Conservation (phyloP, 2,329 filamentous ascomycete genomes). For the Juglanconis sp. region DNA sequence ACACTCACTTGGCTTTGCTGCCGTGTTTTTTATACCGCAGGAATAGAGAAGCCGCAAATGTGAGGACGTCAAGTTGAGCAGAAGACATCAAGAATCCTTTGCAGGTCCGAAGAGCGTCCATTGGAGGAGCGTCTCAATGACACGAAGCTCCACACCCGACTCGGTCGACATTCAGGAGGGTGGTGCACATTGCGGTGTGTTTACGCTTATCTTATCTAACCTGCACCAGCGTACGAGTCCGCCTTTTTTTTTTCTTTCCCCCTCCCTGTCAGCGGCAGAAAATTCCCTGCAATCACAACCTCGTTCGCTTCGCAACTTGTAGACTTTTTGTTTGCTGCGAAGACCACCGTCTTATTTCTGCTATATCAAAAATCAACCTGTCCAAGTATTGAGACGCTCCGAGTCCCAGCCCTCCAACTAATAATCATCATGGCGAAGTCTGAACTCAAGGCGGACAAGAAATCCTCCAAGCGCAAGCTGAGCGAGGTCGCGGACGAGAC, state of each 20-base stretch:
- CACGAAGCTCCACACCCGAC: too few species aligned
- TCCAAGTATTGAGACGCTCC: too few species aligned
- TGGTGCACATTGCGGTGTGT: background rate
- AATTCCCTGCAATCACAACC: background rate
- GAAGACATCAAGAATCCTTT: too few species aligned
- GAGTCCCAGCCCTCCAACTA: background rate
- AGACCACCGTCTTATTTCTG: background rate
- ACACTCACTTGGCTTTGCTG: conserved; percentile 1
- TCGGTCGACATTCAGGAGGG: too few species aligned
- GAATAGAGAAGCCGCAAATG: too few species aligned
- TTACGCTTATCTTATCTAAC: conserved; percentile 15
- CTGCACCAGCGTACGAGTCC: background rate
- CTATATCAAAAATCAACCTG: background rate
- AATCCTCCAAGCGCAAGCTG: conserved; percentile 17
- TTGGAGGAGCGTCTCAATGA: too few species aligned
- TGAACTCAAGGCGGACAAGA: conserved; percentile 10
- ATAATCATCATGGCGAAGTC: conserved; percentile 9
- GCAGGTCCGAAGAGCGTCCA: too few species aligned
- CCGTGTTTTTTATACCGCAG: background rate
- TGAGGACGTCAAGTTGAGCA: too few species aligned
- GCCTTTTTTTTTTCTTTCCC: conserved; percentile 2
- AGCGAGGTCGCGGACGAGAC: conserved; percentile 1
- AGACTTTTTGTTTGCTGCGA: background rate
- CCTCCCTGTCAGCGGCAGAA: background rate
- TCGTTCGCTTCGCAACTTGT: background rate